phyloP scores from a whole-genome alignment of 2,329 filamentous ascomycete species.

The Aureobasidium vineae region DNA sequence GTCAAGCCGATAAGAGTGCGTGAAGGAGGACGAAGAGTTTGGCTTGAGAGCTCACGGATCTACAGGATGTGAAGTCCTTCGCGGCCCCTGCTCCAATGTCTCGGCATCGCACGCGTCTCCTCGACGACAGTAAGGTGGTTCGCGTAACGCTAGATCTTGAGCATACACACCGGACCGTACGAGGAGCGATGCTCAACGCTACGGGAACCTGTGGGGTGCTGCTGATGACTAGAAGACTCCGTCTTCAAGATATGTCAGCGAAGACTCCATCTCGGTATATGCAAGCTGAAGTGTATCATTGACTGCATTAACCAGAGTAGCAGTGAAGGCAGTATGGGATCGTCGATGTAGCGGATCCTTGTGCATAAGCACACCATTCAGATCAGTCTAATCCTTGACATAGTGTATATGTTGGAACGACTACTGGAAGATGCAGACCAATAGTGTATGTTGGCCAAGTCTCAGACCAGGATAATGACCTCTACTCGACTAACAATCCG shows the following conservation, averaged over 20 bases:
- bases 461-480: background rate
- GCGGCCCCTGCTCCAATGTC: background rate
- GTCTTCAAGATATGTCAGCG: background rate
- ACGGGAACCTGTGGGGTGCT: background rate
- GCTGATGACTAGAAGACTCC: background rate
- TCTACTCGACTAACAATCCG: conserved; percentile 6
- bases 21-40: background rate
- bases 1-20: background rate
- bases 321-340: background rate
- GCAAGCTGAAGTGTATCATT: background rate
- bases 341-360: background rate
- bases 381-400: background rate
- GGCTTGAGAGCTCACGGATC: background rate
- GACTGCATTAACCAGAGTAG: background rate
- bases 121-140: background rate
- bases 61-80: background rate
- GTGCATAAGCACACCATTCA: background rate
- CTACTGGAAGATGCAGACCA: background rate
- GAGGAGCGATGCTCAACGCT: background rate
- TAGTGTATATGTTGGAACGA: background rate
- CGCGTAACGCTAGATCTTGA: background rate
- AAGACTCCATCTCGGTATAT: background rate
- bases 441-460: background rate
- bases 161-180: too few species aligned
- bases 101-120: background rate